phyloP scores from a whole-genome alignment of 2,329 filamentous ascomycete genomes.

The Curvularia hawaiiensis region DNA sequence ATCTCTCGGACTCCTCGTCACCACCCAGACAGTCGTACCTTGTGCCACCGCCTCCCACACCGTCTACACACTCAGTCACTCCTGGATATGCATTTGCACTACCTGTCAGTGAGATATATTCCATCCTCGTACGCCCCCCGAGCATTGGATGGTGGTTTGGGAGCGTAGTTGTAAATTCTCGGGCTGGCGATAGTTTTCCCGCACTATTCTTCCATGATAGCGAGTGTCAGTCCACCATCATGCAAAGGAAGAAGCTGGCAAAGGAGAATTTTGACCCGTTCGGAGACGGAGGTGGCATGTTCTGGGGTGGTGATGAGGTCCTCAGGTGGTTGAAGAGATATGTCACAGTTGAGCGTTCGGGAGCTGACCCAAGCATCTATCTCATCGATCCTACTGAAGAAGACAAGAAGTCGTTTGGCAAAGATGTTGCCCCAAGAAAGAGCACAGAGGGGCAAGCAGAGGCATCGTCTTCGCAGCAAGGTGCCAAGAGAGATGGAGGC shows the following conservation, averaged over 20 bases:
- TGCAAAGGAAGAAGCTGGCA: slow-evolving; percentile 87
- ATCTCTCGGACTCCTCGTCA: slow-evolving; percentile 79
- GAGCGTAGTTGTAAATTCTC: slow-evolving; percentile 89
- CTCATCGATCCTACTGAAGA: slow-evolving; percentile 85
- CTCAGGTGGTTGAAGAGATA: slow-evolving; percentile 88
- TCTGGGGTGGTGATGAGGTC: slow-evolving; percentile 98
- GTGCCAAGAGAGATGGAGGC: slow-evolving; percentile 63
- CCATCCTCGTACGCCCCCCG: slow-evolving; percentile 84
- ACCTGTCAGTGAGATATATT: slow-evolving; percentile 88
- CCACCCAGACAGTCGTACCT: slow-evolving; percentile 87
- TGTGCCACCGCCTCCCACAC: slow-evolving; percentile 87
- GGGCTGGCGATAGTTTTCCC: slow-evolving; percentile 89
- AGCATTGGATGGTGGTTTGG: slow-evolving; percentile 99
- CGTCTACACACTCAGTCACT: slow-evolving; percentile 73
- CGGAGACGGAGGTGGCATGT: slow-evolving; percentile 81
- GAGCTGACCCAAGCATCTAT: slow-evolving; percentile 88
- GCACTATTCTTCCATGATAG: slow-evolving; percentile 97
- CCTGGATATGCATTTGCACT: slow-evolving; percentile 90
- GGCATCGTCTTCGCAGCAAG: slow-evolving; percentile 31
- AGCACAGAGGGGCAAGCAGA: slow-evolving; percentile 33
- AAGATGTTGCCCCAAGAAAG: slow-evolving; percentile 55
- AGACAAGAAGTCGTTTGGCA: slow-evolving; percentile 81
- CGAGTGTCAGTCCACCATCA: slow-evolving; percentile 93
- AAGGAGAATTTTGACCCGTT: slow-evolving; percentile 91
- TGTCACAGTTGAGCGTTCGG: slow-evolving; percentile 79